Conservation (phyloP, 257 asterid species). For the Lavandula angustifolia region DNA sequence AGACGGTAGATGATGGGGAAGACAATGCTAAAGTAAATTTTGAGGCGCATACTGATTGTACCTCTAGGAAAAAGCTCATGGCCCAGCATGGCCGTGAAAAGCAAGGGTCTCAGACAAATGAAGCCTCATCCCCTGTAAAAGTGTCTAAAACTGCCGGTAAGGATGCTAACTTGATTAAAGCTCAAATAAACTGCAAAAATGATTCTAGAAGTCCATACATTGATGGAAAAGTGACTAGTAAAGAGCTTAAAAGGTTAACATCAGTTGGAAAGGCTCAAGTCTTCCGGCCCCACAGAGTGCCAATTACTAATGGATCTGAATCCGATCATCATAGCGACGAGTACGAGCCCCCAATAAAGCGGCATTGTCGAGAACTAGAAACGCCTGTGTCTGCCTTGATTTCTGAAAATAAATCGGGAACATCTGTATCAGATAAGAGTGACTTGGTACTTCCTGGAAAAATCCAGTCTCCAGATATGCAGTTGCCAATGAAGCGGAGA, state of each 20-base stretch:
- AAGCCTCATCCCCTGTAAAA: conserved; percentile 45
- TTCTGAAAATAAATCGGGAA: conserved; percentile 41
- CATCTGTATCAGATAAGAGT: conserved; percentile 38
- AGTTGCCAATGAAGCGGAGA: conserved; percentile 58
- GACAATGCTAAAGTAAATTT: conserved; percentile 37
- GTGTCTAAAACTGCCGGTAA: conserved; percentile 44
- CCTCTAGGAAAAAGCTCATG: conserved; percentile 46
- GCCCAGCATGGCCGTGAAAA: conserved; percentile 50
- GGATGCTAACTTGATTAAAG: conserved; percentile 44
- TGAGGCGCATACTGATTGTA: conserved; percentile 39
- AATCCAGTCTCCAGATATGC: conserved; percentile 38
- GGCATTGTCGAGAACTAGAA: conserved; percentile 57
- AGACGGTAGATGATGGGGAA: conserved; percentile 35
- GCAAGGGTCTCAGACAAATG: conserved; percentile 36
- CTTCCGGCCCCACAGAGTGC: conserved; percentile 31
- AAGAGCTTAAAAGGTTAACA: conserved; percentile 40
- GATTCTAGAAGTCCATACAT: conserved; percentile 36
- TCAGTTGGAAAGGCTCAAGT: conserved; percentile 44
- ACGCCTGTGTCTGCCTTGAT: conserved; percentile 31
- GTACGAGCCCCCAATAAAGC: conserved; percentile 76
- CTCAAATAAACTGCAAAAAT: conserved; percentile 39
- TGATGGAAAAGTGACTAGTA: conserved; percentile 35
- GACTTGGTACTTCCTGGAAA: conserved; percentile 41
- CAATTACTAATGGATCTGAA: conserved; percentile 43
- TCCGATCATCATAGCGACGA: conserved; percentile 53